Evolutionary conservation across 345 rosid genomes (phyloP).

Genomic region (Aegle marmelos): DNA sequence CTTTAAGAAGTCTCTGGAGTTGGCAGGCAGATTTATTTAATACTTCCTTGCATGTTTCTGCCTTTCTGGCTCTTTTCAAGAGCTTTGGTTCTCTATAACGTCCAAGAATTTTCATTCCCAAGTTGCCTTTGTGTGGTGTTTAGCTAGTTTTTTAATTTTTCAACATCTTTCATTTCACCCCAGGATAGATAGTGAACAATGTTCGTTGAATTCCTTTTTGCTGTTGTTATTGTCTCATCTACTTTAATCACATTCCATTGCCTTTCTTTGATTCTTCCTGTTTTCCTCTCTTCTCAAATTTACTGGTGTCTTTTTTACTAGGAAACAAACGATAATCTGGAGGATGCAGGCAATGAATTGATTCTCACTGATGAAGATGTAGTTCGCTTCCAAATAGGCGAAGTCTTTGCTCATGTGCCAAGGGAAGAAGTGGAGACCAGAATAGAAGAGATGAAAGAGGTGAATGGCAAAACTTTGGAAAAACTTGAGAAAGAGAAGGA

Average conservation of each 20-base stretch:
- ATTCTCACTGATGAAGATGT: constrained; percentile 91
- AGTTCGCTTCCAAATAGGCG: constrained; percentile 82
- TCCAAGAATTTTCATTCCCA: too few relatives aligned
- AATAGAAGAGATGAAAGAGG: constrained; percentile 79
- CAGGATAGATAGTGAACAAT: neutral
- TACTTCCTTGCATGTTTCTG: too few relatives aligned
- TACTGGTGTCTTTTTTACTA: constrained; percentile 17
- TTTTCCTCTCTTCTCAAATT: neutral
- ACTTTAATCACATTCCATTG: neutral
- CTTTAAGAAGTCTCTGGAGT: too few relatives aligned
- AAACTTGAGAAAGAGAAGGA: constrained; percentile 76
- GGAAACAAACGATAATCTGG: constrained; percentile 87
- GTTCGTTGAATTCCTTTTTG: neutral
- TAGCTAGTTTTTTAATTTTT: too few relatives aligned
- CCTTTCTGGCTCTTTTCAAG: too few relatives aligned
- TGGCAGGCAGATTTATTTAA: too few relatives aligned
- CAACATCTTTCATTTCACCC: neutral
- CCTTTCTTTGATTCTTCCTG: neutral
- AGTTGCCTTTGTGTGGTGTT: too few relatives aligned
- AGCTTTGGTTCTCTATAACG: too few relatives aligned
- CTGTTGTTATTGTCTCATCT: neutral
- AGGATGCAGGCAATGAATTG: constrained; percentile 89
- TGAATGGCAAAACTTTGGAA: constrained; percentile 55
- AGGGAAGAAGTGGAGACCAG: constrained; percentile 83
- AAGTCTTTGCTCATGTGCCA: constrained; percentile 84